These are phyloP conservation scores for Lepiota brunneoincarnata DNA, from an alignment of 768 basidiomycete species.

Conservation along the genomic window DNA sequence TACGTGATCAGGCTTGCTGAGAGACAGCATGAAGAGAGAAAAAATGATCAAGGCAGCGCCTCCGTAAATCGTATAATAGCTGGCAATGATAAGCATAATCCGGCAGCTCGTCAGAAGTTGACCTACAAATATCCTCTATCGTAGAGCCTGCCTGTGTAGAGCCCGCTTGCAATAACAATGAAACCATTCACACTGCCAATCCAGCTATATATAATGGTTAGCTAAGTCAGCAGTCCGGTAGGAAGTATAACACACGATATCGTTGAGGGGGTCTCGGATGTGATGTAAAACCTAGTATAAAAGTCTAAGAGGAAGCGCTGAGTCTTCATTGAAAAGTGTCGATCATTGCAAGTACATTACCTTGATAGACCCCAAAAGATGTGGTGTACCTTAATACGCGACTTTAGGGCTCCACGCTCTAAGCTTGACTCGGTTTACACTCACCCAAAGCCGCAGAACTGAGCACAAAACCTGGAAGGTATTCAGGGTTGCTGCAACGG, in stretches of 20 bases:
- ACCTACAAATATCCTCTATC: constrained; percentile 28
- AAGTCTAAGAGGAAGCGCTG: constrained; percentile 17
- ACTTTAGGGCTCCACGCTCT: neutral
- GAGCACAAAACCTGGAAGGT: constrained; percentile 13
- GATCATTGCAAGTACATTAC: neutral
- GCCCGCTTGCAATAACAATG: constrained; percentile 20
- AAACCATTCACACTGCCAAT: constrained; percentile 25
- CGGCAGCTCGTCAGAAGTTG: neutral
- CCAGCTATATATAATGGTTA: constrained; percentile 18
- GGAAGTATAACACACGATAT: constrained; percentile 18
- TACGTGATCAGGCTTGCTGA: constrained; percentile 24
- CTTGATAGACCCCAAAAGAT: constrained; percentile 26
- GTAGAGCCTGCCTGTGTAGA: constrained; percentile 24
- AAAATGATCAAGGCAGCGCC: constrained; percentile 25
- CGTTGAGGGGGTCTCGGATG: constrained; percentile 16
- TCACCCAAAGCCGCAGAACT: constrained; percentile 23
- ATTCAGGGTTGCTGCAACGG: neutral
- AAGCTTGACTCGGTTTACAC: neutral
- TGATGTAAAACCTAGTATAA: constrained; percentile 24
- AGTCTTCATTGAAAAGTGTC: neutral
- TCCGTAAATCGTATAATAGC: constrained; percentile 26
- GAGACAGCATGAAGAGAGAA: constrained; percentile 31
- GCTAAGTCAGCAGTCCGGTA: neutral
- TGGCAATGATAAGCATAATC: constrained; percentile 6
- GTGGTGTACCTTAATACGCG: constrained; percentile 18